Base-by-base conservation (phyloP, 129 eudicot species). In the Arctium lappa region DNA sequence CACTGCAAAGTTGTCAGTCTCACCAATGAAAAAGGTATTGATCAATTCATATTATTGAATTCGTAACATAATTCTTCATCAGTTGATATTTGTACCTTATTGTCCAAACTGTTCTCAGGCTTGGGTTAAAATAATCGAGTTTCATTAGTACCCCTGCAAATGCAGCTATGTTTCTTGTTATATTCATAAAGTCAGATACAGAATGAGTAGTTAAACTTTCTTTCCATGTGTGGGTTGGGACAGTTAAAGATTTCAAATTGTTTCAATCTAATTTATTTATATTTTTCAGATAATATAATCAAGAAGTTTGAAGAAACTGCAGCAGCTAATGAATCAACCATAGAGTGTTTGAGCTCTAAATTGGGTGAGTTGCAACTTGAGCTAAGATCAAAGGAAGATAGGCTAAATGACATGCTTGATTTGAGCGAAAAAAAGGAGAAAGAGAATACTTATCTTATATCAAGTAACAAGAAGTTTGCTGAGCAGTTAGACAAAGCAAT, bases 1-100 rank as follows among this genome's bases (percentile, higher is more conserved):
- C 87, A 85, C 76, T 74, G 74, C 84, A 90, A 84, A 87, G 84
- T 86, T 81, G 74, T 84, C 78, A 73, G 72, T 65, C 78, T 93
- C 50, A 81, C 84, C 73, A 88, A 85, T 81, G 96, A 90, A 70
- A 96, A 88, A 92, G 99, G 98, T 93, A 89, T 39, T 76, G 13
- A 32, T 34, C 40, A 33, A 5, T 56, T 32, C 18, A 36, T 33
- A 2, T 33, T 33, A 33, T 33, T 33, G 36, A 33, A 33, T 2
- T 2, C 1, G 36, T 33, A 33, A 33, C 1, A 33, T 33, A 33
- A 33, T 33, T 33, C 36, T 33, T 33, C 36, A 33, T 33, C 36
- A 33, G 36, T 1, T 33, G 36, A 33, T 33, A 33, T 33, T 33
- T 33, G 36, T 33, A 33, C 36, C 3, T 33, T 33, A 33, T 33